Base-by-base conservation (phyloP, 2,329 filamentous ascomycete species). In the Stemphylium lycopersici region DNA sequence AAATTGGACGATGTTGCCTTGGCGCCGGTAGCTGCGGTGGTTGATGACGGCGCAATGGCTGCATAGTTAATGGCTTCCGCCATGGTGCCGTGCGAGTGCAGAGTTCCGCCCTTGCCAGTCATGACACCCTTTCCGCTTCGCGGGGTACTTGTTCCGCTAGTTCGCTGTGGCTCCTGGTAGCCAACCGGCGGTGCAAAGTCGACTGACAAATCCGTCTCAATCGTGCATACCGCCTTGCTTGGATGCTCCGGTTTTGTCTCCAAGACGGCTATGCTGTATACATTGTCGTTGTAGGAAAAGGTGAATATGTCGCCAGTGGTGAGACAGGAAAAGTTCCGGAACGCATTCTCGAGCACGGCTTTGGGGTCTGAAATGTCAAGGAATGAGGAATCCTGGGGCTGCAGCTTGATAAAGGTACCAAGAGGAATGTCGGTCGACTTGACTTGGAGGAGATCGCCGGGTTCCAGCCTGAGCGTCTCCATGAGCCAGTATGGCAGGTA, bases 401-500 rank as follows among this genome's bases (percentile, higher is more conserved):
- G 93, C 7, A 99, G 85, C 78, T 99, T 99, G 80, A 99, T 96
- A 76, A 96, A 89, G 60, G 88, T 88, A 31, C 95, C 95, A 0
- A 93, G 87, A 45, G 93, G 90, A 13, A 99, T 84, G 37, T 96
- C 93, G 2, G 95, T 98, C 7, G 91, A 96, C 77, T 96, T 96
- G 76, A 97, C 88, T 78, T 99, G 93, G 3, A 99, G 84, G 68
- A 99, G 87, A 70, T 99, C 95, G 47, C 95, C 95, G 1, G 93
- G 91, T 55, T 98, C 93, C 51, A 99, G 86, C 2, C 84, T 80
- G 4, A 99, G 84, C 0, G 91, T 95, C 79, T 92, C 86, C 95
- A 99, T 98, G 80, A 98, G 89, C 91, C 95, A 99, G 76, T 93
- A 91, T 29, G 95, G 95, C 57, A 99, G 83, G 77, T 99, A 99